A percentile compares a stretch with the other conserved stretches of the same genome.
Evolutionary conservation across 768 basidiomycete species (phyloP).

Genomic region (Leucosporidium creatinivorum): DNA sequence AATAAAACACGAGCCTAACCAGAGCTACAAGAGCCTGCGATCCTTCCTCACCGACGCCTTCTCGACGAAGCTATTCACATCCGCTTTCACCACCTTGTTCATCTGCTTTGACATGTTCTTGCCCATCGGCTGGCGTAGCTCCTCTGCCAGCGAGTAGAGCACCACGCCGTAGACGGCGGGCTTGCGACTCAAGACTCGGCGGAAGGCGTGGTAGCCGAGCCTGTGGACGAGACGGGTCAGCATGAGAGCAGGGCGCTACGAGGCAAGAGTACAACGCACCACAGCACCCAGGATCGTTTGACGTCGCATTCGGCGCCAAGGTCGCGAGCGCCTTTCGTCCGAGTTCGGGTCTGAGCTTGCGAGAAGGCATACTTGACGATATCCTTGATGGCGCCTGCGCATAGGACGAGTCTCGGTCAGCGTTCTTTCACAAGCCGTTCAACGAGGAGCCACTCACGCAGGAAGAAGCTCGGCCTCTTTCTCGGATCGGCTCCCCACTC

Average conservation of each 20-base stretch:
- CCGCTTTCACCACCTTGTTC: background rate
- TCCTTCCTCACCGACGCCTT: background rate
- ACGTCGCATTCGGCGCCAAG: slow-evolving; percentile 47
- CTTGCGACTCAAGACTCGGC: slow-evolving; percentile 55
- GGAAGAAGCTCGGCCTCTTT: slow-evolving; percentile 48
- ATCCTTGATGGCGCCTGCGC: slow-evolving; percentile 66
- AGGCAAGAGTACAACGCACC: slow-evolving; percentile 46
- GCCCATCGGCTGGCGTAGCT: background rate
- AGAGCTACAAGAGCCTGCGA: background rate
- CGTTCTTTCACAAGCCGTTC: background rate
- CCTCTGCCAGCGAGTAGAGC: slow-evolving; percentile 3
- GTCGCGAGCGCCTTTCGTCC: slow-evolving; percentile 44
- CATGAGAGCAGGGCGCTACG: background rate
- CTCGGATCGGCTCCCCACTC: slow-evolving; percentile 33
- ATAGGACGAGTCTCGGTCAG: slow-evolving; percentile 53
- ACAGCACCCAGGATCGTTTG: slow-evolving; percentile 52
- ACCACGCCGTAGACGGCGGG: slow-evolving; percentile 40
- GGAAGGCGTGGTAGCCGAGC: slow-evolving; percentile 75
- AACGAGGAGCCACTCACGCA: slow-evolving; percentile 46
- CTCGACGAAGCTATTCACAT: background rate
- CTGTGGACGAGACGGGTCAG: slow-evolving; percentile 43
- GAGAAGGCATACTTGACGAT: slow-evolving; percentile 53
- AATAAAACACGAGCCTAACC: background rate
- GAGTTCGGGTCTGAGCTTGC: slow-evolving; percentile 50
- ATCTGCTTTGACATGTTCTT: background rate